Percentiles rank a stretch among this genome's conserved stretches.
Conservation (phyloP, 352 stramenopile genomes). For the Globisporangium mamillatum region DNA sequence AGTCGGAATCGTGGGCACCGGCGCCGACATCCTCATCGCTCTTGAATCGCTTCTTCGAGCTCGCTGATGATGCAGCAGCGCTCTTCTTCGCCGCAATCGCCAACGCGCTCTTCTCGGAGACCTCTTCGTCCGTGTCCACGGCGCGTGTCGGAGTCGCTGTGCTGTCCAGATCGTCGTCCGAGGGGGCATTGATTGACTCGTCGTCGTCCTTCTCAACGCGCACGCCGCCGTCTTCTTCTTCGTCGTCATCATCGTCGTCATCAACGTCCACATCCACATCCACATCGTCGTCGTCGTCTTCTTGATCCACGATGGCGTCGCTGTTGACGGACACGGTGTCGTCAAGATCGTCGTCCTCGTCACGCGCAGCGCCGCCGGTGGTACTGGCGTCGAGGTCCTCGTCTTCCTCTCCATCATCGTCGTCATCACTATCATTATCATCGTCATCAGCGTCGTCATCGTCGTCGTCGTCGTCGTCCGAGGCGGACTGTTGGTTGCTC, state of each 20-base stretch:
- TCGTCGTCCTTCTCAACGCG: conserved; percentile 77
- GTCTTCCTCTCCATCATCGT: conserved; percentile 24
- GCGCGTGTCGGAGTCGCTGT: conserved; percentile 45
- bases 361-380: conserved; percentile 13
- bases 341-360: conserved; percentile 25
- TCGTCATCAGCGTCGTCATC: conserved; percentile 39
- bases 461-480: conserved; percentile 62
- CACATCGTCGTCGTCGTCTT: conserved; percentile 40
- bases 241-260: conserved; percentile 42
- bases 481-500: conserved; percentile 59
- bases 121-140: conserved; percentile 45
- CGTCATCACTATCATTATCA: conserved; percentile 38
- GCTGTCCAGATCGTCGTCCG: conserved; percentile 74
- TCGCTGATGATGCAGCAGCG: background rate
- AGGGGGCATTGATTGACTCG: conserved; percentile 67
- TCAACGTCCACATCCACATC: conserved; percentile 71
- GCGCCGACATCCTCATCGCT: background rate
- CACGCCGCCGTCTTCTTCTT: conserved; percentile 46
- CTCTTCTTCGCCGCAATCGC: background rate
- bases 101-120: background rate
- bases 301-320: conserved; percentile 3
- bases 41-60: background rate
- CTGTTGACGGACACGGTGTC: conserved; percentile 12
- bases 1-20: conserved; percentile 30
- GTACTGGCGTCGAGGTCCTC: conserved; percentile 20